Base-by-base conservation (phyloP, 345 rosid species). In the Nasturtium officinale region DNA sequence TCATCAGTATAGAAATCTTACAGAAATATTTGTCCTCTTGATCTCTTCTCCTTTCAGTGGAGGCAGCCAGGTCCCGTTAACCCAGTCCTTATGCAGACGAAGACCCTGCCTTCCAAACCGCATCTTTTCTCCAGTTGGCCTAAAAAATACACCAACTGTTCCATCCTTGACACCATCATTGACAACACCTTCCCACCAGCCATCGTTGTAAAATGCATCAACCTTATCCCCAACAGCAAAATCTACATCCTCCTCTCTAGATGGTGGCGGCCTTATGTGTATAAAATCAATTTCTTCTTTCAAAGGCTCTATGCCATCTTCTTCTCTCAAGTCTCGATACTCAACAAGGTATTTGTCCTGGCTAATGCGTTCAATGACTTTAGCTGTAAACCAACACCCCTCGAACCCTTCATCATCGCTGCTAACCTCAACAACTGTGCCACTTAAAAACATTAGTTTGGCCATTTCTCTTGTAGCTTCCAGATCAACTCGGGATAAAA, bases 181-280 rank as follows among this genome's bases (percentile, higher is more conserved):
- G 54, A 89, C 66, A 3, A 73, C 75, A 35, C 96, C 96, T 18
- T 64, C 80, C 96, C 96, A 87, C 96, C 96, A 89, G 42, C 84
- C 88, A 18, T 85, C 96, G 46, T 83, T 85, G 68, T 85, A 84
- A 23, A 59, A 74, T n/a, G 85, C 89, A 80, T 89, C 88, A 33
- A 89, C 84, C 76, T 81, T 82, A n/a, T 83, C 89, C 15, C 77
- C 71, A 68, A 52, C 32, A 33, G 75, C 61, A 43, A 83, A 87
- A 43, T 76, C 71, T 32, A 72, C 71, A 7, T 78, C 43, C 12
- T 66, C 72, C 0, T 69, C 56, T 5, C 30, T 71, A 28, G 82
- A 69, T 5, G 91, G 95, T 42, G 42, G 51, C 1, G 96, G 92
- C 84, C 96, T 78, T 45, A 87, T 61, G 66, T 85, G 78, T 53